A percentile compares a stretch with the other conserved stretches of the same genome.
Conservation (phyloP, 441 rosid genomes). For the Brassica hybrid region DNA sequence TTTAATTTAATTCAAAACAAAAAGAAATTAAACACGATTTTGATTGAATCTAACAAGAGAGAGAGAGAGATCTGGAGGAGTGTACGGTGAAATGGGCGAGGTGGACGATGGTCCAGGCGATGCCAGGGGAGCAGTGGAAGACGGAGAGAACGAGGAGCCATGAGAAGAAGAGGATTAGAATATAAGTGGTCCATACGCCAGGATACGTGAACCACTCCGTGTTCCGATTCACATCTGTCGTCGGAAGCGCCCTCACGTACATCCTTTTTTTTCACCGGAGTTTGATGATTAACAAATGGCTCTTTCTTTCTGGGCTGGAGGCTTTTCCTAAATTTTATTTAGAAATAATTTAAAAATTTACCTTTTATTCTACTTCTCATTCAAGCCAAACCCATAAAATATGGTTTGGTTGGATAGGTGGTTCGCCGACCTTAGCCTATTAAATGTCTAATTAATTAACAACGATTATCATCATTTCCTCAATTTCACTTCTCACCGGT, state of each 20-base stretch:
- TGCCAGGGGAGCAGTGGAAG: slow-evolving; percentile 81
- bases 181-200: slow-evolving; percentile 88
- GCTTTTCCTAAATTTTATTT: neutral
- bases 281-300: neutral
- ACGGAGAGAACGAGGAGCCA: slow-evolving; percentile 84
- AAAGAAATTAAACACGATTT: neutral
- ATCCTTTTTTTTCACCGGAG: slow-evolving; percentile 44
- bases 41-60: neutral
- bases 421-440: neutral
- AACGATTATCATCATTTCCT: neutral
- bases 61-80: neutral
- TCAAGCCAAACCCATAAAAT: neutral
- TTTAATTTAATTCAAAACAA: neutral
- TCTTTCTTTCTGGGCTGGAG: slow-evolving; percentile 27
- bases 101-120: slow-evolving; percentile 95
- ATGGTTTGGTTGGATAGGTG: neutral
- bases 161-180: slow-evolving; percentile 66
- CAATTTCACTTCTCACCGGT: neutral
- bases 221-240: slow-evolving; percentile 93
- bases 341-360: neutral
- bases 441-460: neutral
- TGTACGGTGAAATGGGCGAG: slow-evolving; percentile 45
- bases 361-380: neutral
- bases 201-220: slow-evolving; percentile 99
- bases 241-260: slow-evolving; percentile 82